phyloP scores from a whole-genome alignment of 2,329 filamentous ascomycete species.

The Triangularia setosa region DNA sequence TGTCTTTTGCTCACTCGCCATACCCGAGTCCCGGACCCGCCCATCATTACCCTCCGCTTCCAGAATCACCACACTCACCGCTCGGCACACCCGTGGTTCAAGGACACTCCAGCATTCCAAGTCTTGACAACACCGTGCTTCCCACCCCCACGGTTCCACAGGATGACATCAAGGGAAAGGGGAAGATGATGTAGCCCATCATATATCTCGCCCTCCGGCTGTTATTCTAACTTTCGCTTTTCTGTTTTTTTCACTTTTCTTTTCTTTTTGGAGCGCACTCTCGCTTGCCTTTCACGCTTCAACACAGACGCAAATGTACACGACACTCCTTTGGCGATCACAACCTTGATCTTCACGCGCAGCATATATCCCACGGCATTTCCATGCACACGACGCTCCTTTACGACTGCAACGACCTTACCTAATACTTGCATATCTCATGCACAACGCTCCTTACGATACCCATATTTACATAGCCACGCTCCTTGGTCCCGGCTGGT shows the following conservation, averaged over 20 bases:
- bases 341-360: conserved; percentile 14
- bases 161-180: conserved; percentile 36
- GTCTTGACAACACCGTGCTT: conserved; percentile 32
- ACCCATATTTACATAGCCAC: conserved; percentile 40
- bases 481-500: conserved; percentile 36
- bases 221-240: conserved; percentile 21
- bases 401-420: conserved; percentile 31
- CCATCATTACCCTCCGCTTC: conserved; percentile 41
- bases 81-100: conserved; percentile 32
- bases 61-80: conserved; percentile 42
- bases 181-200: conserved; percentile 24
- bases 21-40: conserved; percentile 42
- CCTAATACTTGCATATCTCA: conserved; percentile 23
- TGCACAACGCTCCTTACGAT: conserved; percentile 36
- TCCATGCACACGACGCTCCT: conserved; percentile 31
- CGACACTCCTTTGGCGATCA: conserved; percentile 30
- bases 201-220: conserved; percentile 12
- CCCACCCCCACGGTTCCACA: conserved; percentile 33
- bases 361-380: conserved; percentile 22
- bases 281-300: conserved; percentile 26
- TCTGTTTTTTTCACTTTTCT: conserved; percentile 17
- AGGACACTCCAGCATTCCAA: conserved; percentile 40
- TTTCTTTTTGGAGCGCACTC: conserved; percentile 25
- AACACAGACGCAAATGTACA: conserved; percentile 36
- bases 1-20: conserved; percentile 40